Percentiles rank a stretch among this genome's conserved stretches.
Conservation (phyloP, 2,329 filamentous ascomycete species). For the Zymoseptoria brevis region DNA sequence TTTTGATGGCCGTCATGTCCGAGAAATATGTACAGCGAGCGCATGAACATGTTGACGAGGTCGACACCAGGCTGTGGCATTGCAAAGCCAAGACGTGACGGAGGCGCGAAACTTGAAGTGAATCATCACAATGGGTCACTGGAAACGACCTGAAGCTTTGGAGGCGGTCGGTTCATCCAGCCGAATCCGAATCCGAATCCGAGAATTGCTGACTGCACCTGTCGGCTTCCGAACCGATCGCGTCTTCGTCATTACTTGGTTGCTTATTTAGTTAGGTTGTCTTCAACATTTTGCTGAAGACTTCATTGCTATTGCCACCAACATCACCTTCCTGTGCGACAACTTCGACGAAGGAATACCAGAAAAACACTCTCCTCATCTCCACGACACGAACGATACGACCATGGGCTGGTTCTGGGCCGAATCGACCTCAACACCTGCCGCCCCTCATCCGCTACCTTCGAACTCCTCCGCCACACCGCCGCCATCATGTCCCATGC, state of each 20-base stretch:
- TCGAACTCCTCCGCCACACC: constrained; percentile 40
- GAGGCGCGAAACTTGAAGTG: not conserved
- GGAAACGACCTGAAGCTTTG: not conserved
- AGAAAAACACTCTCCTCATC: not conserved
- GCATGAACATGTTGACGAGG: not conserved
- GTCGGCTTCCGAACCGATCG: too few species aligned
- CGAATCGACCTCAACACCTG: constrained; percentile 39
- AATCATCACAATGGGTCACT: not conserved
- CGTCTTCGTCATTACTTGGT: not conserved
- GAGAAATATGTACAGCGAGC: not conserved
- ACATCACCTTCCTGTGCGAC: not conserved
- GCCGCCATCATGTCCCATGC: constrained; percentile 65
- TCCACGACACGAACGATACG: constrained; percentile 1
- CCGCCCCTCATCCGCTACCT: constrained; percentile 43
- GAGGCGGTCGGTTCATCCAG: not conserved
- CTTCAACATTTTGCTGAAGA: not conserved
- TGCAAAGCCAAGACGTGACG: not conserved
- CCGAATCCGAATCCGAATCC: not conserved
- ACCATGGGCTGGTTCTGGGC: constrained; percentile 67
- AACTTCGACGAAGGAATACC: not conserved
- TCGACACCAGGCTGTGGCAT: not conserved
- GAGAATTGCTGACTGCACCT: not conserved
- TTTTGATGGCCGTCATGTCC: not conserved
- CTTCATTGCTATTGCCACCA: not conserved
- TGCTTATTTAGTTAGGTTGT: not conserved